phyloP scores from a whole-genome alignment of 345 rosid genomes.

The Brassica carinata region DNA sequence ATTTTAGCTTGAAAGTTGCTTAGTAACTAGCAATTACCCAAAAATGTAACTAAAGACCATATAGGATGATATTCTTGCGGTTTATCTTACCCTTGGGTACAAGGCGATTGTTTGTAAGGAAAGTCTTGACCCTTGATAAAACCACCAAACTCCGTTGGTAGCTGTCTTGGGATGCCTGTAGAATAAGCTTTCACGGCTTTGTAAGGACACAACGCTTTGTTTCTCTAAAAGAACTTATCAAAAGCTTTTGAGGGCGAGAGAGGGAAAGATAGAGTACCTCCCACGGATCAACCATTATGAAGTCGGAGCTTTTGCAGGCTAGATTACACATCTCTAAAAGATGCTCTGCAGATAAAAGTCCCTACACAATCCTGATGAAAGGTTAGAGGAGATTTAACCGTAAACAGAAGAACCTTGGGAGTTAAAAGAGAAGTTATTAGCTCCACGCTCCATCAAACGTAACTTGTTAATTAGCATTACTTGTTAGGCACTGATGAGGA shows the following conservation, averaged over 20 bases:
- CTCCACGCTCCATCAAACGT: not conserved
- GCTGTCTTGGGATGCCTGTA: conserved; percentile 71
- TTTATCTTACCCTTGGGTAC: conserved; percentile 51
- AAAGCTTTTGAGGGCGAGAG: not conserved
- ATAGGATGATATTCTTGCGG: not conserved
- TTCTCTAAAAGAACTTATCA: not conserved
- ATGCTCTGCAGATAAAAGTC: conserved; percentile 73
- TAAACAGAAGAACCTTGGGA: not conserved
- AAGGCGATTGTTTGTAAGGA: conserved; percentile 34
- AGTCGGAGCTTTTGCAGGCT: conserved; percentile 75
- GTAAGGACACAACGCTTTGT: conserved; percentile 9
- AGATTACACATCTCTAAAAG: conserved; percentile 70
- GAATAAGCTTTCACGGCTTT: conserved; percentile 16
- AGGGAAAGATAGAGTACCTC: conserved; percentile 48
- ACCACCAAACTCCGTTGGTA: conserved; percentile 66
- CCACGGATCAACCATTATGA: conserved; percentile 94
- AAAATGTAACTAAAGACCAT: conserved; percentile 3
- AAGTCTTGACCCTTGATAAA: conserved; percentile 63
- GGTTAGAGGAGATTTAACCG: not conserved
- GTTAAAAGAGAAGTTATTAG: not conserved
- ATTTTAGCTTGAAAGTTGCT: not conserved
- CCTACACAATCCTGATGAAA: conserved; percentile 46
- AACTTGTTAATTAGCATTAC: not conserved
- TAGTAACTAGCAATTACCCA: not conserved
- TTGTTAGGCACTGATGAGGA: too few species aligned